These are phyloP conservation scores for Stagonosporopsis rhizophila DNA, from an alignment of 2,329 filamentous ascomycete species.

Conservation along the genomic window DNA sequence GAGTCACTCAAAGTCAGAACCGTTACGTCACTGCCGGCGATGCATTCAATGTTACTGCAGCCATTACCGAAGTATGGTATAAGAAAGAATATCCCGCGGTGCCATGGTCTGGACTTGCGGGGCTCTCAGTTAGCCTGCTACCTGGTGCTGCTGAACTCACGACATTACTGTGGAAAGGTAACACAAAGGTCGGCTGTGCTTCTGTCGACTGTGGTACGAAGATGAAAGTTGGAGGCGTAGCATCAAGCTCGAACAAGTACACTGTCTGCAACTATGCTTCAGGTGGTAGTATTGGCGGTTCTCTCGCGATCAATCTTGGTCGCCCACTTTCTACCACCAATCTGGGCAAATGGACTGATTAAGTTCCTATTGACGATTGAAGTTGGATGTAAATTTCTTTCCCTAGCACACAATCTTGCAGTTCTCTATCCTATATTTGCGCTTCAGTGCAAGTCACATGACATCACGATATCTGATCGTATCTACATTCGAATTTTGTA, in stretches of 20 bases:
- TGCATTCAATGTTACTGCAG: constrained; percentile 64
- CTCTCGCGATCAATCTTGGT: background rate
- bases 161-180: background rate
- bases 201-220: background rate
- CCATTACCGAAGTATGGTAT: constrained; percentile 87
- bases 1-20: constrained; percentile 82
- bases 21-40: constrained; percentile 71
- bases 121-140: background rate
- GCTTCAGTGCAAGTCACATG: no score
- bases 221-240: background rate
- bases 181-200: background rate
- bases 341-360: background rate
- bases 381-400: no score
- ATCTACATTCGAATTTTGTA: no score
- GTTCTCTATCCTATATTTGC: no score
- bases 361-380: background rate
- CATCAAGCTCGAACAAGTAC: background rate
- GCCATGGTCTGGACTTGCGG: background rate
- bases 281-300: background rate
- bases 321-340: background rate
- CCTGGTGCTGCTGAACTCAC: background rate
- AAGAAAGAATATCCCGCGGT: constrained; percentile 68
- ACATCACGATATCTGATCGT: no score
- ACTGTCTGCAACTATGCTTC: constrained; percentile 4
- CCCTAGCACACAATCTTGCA: no score